Evolutionary conservation across 2,329 filamentous ascomycete species (phyloP).

Genomic region (Blastomyces emzantsi): DNA sequence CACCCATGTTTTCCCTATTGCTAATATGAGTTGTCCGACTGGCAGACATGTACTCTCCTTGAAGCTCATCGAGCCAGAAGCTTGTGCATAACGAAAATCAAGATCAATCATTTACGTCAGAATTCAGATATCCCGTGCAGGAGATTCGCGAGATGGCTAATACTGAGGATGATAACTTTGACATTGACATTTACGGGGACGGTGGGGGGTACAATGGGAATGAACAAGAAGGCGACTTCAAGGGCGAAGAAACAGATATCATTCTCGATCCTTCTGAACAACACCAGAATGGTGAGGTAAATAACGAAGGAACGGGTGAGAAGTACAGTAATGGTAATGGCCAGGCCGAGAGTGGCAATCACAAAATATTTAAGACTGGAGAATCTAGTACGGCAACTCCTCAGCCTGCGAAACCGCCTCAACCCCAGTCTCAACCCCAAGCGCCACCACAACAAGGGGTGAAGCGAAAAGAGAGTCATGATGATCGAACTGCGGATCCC

Average conservation of each 20-base stretch:
- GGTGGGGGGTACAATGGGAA: conserved; percentile 41
- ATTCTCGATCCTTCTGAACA: conserved; percentile 32
- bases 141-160: conserved; percentile 32
- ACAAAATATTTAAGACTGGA: conserved; percentile 17
- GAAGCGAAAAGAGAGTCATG: conserved; percentile 52
- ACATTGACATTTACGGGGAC: conserved; percentile 62
- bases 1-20: conserved; percentile 21
- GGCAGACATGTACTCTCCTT: conserved; percentile 39
- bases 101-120: conserved; percentile 25
- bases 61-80: conserved; percentile 24
- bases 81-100: conserved; percentile 34
- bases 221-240: conserved; percentile 39
- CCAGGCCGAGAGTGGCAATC: conserved; percentile 21
- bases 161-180: conserved; percentile 59
- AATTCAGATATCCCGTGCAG: conserved; percentile 8
- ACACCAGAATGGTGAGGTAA: conserved; percentile 21
- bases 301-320: conserved; percentile 17
- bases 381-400: conserved; percentile 18
- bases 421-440: conserved; percentile 31
- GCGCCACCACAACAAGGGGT: conserved; percentile 46
- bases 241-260: conserved; percentile 33
- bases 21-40: conserved; percentile 31
- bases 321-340: conserved; percentile 23
- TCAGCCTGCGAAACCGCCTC: conserved; percentile 22
- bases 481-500: conserved; percentile 49